Evolutionary conservation across 2,329 filamentous ascomycete genomes (phyloP), one percentile per base, ranked within the genome.

Genomic region (Calonectria crousiana): DNA sequence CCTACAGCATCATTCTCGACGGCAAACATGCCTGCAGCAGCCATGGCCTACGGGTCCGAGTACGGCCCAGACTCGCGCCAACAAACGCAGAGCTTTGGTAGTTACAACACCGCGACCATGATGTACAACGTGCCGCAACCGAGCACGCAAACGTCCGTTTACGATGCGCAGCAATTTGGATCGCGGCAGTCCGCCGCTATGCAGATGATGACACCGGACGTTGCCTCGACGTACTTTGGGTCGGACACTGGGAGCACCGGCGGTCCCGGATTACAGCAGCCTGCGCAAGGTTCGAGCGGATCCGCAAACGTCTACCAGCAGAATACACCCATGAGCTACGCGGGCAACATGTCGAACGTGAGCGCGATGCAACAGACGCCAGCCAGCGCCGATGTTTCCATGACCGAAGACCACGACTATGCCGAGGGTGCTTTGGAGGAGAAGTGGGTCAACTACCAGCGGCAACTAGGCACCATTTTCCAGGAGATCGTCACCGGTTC

Each of bases 41-140:
- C 86, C 64, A 87, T 91, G 83, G 82, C 86, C 67, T 94, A 95
- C 84, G 90, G 90, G 80, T 86, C 91, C 58, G 92, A 92, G 79
- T 95, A 94, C 84, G 87, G 88, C 74, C 90, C 92, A 78, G 91
- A 92, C 75, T 88, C 90, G 78, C 88, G 90, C 76, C 89, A 89
- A 77, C 89, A 89, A 81, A 84, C 89, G 75, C 89, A 89, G 79
- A 84, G 84, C 78, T 92, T 91, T 80, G 84, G 86, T 81, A 87
- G 87, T 84, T 94, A 90, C 88, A 92, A 88, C 81, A 85, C 92
- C 47, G 87, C 91, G 70, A 91, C 91, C 76, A 92, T 96, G 87
- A 93, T 97, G 90, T 97, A 97, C 88, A 93, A 92, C 86, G 93
- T 96, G 81, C 88, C 90, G 82, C 92, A 93, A 83, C 87, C 92